Evolutionary conservation across 2,329 filamentous ascomycete species (phyloP).

Genomic region (Colletotrichum sp.): DNA sequence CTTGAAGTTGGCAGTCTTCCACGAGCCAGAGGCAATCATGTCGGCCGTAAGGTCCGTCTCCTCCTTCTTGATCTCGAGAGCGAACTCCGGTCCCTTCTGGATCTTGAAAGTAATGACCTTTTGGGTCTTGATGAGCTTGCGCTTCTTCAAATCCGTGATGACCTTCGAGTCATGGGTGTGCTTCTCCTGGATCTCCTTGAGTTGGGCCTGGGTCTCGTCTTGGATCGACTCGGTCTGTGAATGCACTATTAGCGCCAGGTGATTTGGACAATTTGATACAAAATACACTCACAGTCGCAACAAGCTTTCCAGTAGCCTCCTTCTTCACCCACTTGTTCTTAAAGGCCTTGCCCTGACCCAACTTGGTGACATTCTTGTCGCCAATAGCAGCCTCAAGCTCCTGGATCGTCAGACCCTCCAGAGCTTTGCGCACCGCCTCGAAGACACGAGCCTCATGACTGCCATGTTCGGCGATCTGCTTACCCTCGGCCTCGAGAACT

Average conservation of each 20-base stretch:
- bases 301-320: slow-evolving; percentile 61
- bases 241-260: slow-evolving; percentile 1
- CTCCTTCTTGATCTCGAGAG: slow-evolving; percentile 86
- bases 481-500: slow-evolving; percentile 75
- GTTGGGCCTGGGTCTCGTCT: slow-evolving; percentile 78
- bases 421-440: slow-evolving; percentile 70
- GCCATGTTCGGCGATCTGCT: slow-evolving; percentile 74
- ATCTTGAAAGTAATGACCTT: slow-evolving; percentile 87
- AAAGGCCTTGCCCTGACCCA: slow-evolving; percentile 96
- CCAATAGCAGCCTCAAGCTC: slow-evolving; percentile 75
- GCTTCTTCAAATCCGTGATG: slow-evolving; percentile 84
- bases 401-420: slow-evolving; percentile 82
- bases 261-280: neutral
- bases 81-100: slow-evolving; percentile 85
- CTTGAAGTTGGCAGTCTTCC: slow-evolving; percentile 94
- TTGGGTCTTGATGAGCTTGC: slow-evolving; percentile 83
- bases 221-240: slow-evolving; percentile 71
- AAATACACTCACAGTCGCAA: slow-evolving; percentile 48
- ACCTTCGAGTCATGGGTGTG: slow-evolving; percentile 77
- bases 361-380: slow-evolving; percentile 75
- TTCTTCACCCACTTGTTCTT: slow-evolving; percentile 76
- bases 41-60: slow-evolving; percentile 95
- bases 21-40: slow-evolving; percentile 85
- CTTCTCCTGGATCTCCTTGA: slow-evolving; percentile 74
- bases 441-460: slow-evolving; percentile 86